phyloP scores from a whole-genome alignment of 2,329 filamentous ascomycete genomes.

The Stenocarpella maydis region DNA sequence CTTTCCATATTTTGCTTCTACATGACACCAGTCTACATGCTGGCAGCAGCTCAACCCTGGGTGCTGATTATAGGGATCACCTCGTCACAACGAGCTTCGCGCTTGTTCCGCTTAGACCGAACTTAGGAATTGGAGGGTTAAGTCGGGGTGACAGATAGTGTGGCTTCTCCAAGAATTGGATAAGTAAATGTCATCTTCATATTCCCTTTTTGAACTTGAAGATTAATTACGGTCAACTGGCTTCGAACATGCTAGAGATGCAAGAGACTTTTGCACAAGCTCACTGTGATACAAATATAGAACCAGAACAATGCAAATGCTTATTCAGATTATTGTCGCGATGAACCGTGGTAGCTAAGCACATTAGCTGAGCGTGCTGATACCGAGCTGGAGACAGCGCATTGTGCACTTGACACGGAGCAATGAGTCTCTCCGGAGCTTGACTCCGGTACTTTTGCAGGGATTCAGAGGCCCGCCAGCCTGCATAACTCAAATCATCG shows the following conservation, averaged over 20 bases:
- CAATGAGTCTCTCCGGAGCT: conserved; percentile 5
- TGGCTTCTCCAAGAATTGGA: too few relatives aligned
- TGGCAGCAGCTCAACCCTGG: not conserved
- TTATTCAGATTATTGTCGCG: not conserved
- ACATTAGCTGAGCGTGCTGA: not conserved
- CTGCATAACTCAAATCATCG: conserved; percentile 22
- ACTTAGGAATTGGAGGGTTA: not conserved
- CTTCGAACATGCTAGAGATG: not conserved
- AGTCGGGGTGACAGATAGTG: not conserved
- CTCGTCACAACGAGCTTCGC: not conserved
- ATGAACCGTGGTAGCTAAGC: not conserved
- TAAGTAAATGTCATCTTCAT: too few relatives aligned
- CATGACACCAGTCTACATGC: not conserved
- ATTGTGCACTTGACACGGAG: not conserved
- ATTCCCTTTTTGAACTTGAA: not conserved
- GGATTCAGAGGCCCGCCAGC: not conserved
- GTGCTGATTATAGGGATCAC: not conserved
- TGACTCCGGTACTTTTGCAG: conserved; percentile 16
- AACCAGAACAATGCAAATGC: not conserved
- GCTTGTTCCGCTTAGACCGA: not conserved
- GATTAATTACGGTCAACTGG: not conserved
- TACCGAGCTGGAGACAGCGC: not conserved
- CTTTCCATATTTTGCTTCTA: not conserved
- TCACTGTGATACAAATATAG: not conserved
- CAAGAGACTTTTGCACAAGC: too few relatives aligned